Evolutionary conservation across 768 basidiomycete species (phyloP), one percentile per base, ranked within the genome.

Genomic region (Pleurotus eryngii): DNA sequence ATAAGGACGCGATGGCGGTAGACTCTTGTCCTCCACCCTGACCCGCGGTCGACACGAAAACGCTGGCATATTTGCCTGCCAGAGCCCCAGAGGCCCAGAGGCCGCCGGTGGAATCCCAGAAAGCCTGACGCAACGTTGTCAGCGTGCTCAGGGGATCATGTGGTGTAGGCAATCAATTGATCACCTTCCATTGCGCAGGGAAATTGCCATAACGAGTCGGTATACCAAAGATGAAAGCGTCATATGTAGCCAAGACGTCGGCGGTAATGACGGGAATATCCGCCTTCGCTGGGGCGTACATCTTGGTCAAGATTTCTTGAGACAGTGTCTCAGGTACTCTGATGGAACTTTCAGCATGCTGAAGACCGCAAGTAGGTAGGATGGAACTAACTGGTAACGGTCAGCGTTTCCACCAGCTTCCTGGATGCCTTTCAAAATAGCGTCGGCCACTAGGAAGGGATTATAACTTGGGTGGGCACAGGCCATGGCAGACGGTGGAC

Each of bases 181-280:
- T 35, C 30, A 75, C 81, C 78, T 83, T 83, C 81, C 79, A 85
- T 64, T 92, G 90, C 0, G 77, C 86, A 37, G 89, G 82, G 64
- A 87, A 82, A 65, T 83, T 84, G n/a, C 90, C 90, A 70, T 80
- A 94, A 62, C 90, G 84, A 22, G 85, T 86, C 9, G 85, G 84
- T 53, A 89, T 75, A 53, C 88, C 90, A 54, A 89, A 75, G 58
- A 92, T 60, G 76, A 83, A 82, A 3, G 79, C 89, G 61, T 91
- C 85, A 63, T 77, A 86, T 0, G 73, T 40, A n/a, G 67, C 45
- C 46, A 92, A 76, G 4, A 78, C 72, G 2, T 72, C 67, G n/a
- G 82, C 79, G 1, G 65, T 71, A 62, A 88, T 70, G 59, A 86
- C 61, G 2, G 86, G 86, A 67, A 86, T 85, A 58, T 75, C 67